Conservation (phyloP, 495 filamentous ascomycete genomes). For the Aspergillus homomorphus region DNA sequence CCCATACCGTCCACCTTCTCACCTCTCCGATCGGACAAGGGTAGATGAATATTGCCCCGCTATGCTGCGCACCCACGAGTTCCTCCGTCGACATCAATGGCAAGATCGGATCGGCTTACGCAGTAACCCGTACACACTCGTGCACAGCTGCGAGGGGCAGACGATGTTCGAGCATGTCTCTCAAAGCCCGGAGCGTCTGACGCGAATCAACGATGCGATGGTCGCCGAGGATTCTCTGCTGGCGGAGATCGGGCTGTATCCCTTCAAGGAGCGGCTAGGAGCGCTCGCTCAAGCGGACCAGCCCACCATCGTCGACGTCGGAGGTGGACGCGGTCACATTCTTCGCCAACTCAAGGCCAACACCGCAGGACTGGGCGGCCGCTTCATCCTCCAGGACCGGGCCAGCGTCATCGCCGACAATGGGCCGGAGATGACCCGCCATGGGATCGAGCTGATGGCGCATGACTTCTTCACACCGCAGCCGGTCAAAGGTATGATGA, state of each 20-base stretch:
- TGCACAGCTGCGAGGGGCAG: conserved; percentile 6
- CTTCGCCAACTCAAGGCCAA: conserved; percentile 29
- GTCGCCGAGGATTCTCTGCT: background rate
- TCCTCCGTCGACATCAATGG: conserved; percentile 5
- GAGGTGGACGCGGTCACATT: conserved; percentile 45
- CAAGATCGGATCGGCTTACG: conserved; percentile 1
- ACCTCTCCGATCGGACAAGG: background rate
- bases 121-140: conserved; percentile 9
- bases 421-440: conserved; percentile 36
- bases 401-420: conserved; percentile 39
- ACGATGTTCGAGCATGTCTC: conserved; percentile 16
- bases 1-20: background rate
- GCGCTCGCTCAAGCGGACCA: conserved; percentile 6
- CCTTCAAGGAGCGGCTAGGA: conserved; percentile 9
- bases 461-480: conserved; percentile 49
- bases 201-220: conserved; percentile 6
- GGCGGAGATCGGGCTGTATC: conserved; percentile 7
- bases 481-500: conserved; percentile 28
- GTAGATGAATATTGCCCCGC: conserved; percentile 2
- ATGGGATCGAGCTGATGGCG: conserved; percentile 27
- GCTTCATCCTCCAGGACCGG: conserved; percentile 46
- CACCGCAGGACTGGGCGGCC: conserved; percentile 30
- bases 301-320: conserved; percentile 47
- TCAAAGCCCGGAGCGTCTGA: conserved; percentile 4
- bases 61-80: conserved; percentile 13